phyloP scores from a whole-genome alignment of 805 yeast species.

The Sugiyamaella americana region DNA sequence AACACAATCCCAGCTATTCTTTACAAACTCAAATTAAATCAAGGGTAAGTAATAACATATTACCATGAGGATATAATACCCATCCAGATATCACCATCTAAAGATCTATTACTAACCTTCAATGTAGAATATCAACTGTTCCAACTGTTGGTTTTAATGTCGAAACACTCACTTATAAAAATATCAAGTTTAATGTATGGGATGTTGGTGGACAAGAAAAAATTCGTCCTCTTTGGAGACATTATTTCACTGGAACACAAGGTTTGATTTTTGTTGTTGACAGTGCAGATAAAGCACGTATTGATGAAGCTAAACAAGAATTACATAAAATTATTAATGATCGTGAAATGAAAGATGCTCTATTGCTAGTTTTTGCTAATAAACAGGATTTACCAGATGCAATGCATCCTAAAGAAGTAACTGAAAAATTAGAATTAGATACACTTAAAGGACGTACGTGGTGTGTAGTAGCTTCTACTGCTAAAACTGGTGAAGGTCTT shows the following conservation, averaged over 20 bases:
- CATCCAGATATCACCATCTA: neutral
- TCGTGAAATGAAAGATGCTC: constrained; percentile 74
- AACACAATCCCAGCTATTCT: constrained; percentile 47
- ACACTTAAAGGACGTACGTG: constrained; percentile 66
- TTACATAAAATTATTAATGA: constrained; percentile 72
- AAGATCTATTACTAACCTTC: neutral
- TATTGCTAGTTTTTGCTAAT: constrained; percentile 80
- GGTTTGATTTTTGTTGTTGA: constrained; percentile 90
- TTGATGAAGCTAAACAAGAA: constrained; percentile 74
- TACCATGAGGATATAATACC: too few relatives aligned
- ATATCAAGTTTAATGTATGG: constrained; percentile 93
- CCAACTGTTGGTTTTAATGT: constrained; percentile 95
- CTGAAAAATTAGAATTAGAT: constrained; percentile 61
- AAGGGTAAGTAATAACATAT: constrained; percentile 27
- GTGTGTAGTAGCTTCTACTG: constrained; percentile 90
- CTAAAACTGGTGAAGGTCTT: constrained; percentile 83
- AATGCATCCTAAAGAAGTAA: constrained; percentile 71
- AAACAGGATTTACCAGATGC: constrained; percentile 75
- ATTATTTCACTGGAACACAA: constrained; percentile 87
- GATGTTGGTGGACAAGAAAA: constrained; percentile 99
- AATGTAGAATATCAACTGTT: constrained; percentile 55
- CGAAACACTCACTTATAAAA: constrained; percentile 76
- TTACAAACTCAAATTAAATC: constrained; percentile 75
- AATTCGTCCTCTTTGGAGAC: constrained; percentile 97
- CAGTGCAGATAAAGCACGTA: constrained; percentile 62